Conservation (phyloP, 306 rosid species). For the Aeschynomene evenia region DNA sequence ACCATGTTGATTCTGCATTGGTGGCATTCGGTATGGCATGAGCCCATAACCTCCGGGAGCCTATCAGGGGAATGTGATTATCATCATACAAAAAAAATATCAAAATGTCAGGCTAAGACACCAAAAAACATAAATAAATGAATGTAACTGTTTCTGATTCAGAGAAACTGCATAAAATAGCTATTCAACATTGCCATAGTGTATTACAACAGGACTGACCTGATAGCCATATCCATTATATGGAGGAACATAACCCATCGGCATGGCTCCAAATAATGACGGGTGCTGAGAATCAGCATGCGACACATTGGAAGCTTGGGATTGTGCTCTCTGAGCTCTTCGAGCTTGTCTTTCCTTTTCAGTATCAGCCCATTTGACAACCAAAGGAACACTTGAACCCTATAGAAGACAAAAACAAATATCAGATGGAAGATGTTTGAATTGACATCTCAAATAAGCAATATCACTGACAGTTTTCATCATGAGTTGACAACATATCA, state of each 20-base stretch:
- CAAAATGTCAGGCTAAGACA: constrained; percentile 5
- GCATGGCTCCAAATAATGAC: constrained; percentile 88
- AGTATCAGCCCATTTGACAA: constrained; percentile 99
- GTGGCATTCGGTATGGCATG: constrained; percentile 87
- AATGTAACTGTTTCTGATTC: constrained; percentile 9
- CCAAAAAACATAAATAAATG: background rate
- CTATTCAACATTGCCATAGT: background rate
- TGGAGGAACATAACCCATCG: constrained; percentile 82
- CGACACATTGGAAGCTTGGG: constrained; percentile 65
- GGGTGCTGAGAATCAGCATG: constrained; percentile 79
- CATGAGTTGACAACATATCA: constrained; percentile 6
- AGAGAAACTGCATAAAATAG: constrained; percentile 2
- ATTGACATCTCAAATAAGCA: constrained; percentile 8
- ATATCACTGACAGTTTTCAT: constrained; percentile 13
- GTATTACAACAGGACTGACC: constrained; percentile 44
- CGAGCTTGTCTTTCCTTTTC: constrained; percentile 99
- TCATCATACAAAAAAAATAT: constrained; percentile 22
- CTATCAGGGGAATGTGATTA: constrained; percentile 46
- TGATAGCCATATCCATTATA: constrained; percentile 96
- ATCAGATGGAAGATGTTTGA: constrained; percentile 28
- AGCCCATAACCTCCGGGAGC: constrained; percentile 83
- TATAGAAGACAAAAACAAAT: constrained; percentile 34
- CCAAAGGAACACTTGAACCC: constrained; percentile 98
- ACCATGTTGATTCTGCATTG: constrained; percentile 90
- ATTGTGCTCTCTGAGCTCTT: constrained; percentile 92